Base-by-base conservation (phyloP, 495 filamentous ascomycete species). In the Neurospora cerealis region DNA sequence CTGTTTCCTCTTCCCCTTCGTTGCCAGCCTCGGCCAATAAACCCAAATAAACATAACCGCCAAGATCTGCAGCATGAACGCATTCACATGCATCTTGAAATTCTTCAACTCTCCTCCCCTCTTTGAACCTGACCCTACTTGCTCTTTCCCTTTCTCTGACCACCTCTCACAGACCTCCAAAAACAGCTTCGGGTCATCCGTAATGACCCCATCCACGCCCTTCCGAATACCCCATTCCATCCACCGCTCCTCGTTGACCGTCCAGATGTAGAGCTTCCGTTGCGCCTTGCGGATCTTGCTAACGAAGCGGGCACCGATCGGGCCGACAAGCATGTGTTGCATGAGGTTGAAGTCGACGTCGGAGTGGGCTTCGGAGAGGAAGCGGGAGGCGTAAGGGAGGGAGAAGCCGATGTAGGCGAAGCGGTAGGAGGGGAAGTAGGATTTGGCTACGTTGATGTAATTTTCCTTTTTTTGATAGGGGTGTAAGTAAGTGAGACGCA, bases 391-490 rank as follows among this genome's bases (percentile, higher is more conserved):
- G 78, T 93, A 92, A 38, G 84, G 71, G 13, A 90, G 82, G 24
- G 91, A 91, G 80, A 89, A 89, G 69, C 92, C 91, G 76, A 97
- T 94, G 76, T 95, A 87, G 4, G 88, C 86, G 62, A 94, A 83
- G 5, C 87, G 87, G 79, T 89, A 95, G 24, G 76, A 81, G 6
- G 93, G 92, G 3, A 97, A 86, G 80, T 92, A 86, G 39, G 86
- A 74, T 60, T 81, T 75, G 76, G 87, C 86, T 1, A 89, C 81
- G 9, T 89, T 86, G 21, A 95, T 78, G 81, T 89, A 95, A 77
- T 87, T 86, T 21, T 87, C 82, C 88, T 89, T 44, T 54, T 36
- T 15, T 11, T 28, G 32, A 72, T 48, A 46, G 77, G 72, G 77
- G 28, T 40, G 5, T 32, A 39, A 70, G 37, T 4, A 72, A 39